Percentiles rank a stretch among this genome's conserved stretches.
phyloP scores from a whole-genome alignment of 139 green algal genomes.

The Edaphochlamys debaryana region DNA sequence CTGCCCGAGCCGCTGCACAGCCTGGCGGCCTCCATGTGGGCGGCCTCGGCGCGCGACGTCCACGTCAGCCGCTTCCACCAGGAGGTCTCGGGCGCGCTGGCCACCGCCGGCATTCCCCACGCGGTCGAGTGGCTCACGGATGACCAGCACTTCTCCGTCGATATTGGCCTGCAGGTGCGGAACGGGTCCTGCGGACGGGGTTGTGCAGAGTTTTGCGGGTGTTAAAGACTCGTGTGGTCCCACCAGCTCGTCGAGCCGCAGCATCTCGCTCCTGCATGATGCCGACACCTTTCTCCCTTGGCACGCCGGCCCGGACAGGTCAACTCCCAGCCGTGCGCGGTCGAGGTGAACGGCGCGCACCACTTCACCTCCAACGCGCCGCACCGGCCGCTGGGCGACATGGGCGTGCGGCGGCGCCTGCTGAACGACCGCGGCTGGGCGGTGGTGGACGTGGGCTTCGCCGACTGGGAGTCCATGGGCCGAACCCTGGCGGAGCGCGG shows the following conservation, averaged over 20 bases:
- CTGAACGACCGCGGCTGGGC: slow-evolving; percentile 57
- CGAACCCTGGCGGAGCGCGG: slow-evolving; percentile 5
- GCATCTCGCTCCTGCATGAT: too few relatives aligned
- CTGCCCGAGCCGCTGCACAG: slow-evolving; percentile 50
- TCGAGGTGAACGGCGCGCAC: slow-evolving; percentile 61
- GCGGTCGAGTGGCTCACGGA: slow-evolving; percentile 58
- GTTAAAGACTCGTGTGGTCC: too few relatives aligned
- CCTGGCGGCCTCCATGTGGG: slow-evolving; percentile 45
- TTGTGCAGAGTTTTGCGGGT: too few relatives aligned
- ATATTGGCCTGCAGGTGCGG: slow-evolving; percentile 55
- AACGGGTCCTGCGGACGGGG: too few relatives aligned
- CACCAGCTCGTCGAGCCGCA: too few relatives aligned
- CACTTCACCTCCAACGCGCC: slow-evolving; percentile 57
- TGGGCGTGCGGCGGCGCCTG: slow-evolving; percentile 41
- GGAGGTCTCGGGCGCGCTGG: slow-evolving; percentile 50
- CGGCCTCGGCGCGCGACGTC: slow-evolving; percentile 45
- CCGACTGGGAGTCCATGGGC: slow-evolving; percentile 47
- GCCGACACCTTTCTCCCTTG: too few relatives aligned
- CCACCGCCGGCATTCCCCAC: slow-evolving; percentile 49
- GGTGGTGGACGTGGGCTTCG: slow-evolving; percentile 51
- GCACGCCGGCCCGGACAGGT: slow-evolving; percentile 46
- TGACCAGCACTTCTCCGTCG: slow-evolving; percentile 61
- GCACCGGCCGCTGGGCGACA: slow-evolving; percentile 42
- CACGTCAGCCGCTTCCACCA: slow-evolving; percentile 55
- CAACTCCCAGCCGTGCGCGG: slow-evolving; percentile 43